Base-by-base conservation (phyloP, 257 asterid species). In the Ophiorrhiza pumila region DNA sequence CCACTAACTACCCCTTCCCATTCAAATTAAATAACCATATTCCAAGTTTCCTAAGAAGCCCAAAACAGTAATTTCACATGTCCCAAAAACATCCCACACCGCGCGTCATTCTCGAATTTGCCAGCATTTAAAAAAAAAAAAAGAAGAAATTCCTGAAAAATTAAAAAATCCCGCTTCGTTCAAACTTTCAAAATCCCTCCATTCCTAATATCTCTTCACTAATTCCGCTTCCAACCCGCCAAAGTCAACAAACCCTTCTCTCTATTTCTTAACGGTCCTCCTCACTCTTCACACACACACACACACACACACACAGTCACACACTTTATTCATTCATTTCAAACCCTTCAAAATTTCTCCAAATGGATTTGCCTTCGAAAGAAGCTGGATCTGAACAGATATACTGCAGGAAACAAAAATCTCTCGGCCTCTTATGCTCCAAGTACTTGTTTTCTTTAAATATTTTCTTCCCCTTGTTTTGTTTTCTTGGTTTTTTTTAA, bases 341-440 rank as follows among this genome's bases (percentile, higher is more conserved):
- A 14, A 0, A 17, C 10, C 32, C 35, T 22, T 7, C 27, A 42
- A 39, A 9, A 9, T 49, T 9, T 31, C 32, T 27, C 22, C 42
- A 45, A 41, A 17, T 78, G 49, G 31, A 20, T 23, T 27, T 9
- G 47, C 49, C 57, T 29, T 74, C 78, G 3, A 63, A 71, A 58
- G 95, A 87, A 27, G 79, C 91, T 80, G 91, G 91, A 86, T 84
- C 93, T 74, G 82, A 74, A 61, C 90, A 84, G 7, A 65, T 72
- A n/a, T 95, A 95, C 34, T 91, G 96, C 85, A 91, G 99, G 0
- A 92, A 95, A 68, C 98, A 95, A 86, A 95, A 95, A 76, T 94
- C 98, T 1, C 89, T 94, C 14, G 98, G 98, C 25, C 96, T 94
- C 20, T 66, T 94, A 13, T 95, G 99, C 84, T 87, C 99, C 74